These are phyloP conservation scores for Cenococcum geophilum DNA, from an alignment of 495 filamentous ascomycete genomes.

Conservation along the genomic window DNA sequence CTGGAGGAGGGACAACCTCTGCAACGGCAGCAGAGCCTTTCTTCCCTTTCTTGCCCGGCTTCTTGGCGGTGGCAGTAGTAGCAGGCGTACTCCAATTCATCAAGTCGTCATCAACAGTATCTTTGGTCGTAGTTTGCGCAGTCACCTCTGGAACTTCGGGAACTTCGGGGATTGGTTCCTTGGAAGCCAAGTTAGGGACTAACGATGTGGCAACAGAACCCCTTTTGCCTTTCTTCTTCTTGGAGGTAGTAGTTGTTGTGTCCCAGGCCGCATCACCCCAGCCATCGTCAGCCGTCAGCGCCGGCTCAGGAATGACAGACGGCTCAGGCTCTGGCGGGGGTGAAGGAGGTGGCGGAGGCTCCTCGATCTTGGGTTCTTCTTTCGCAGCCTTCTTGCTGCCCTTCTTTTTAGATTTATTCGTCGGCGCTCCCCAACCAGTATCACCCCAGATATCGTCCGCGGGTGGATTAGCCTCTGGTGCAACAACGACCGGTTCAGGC, in stretches of 20 bases:
- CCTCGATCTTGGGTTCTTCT: slow-evolving; percentile 23
- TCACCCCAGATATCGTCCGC: not conserved
- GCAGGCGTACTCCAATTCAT: slow-evolving; percentile 1
- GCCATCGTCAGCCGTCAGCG: slow-evolving; percentile 34
- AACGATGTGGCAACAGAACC: slow-evolving; percentile 24
- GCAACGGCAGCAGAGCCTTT: slow-evolving; percentile 3
- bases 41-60: not conserved
- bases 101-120: slow-evolving; percentile 15
- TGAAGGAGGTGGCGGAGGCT: slow-evolving; percentile 19
- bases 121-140: not conserved
- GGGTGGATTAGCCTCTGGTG: not conserved
- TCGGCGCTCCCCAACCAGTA: not conserved
- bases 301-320: slow-evolving; percentile 30
- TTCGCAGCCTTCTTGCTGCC: slow-evolving; percentile 22
- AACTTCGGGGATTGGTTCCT: slow-evolving; percentile 15
- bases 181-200: slow-evolving; percentile 12
- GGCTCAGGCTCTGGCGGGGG: slow-evolving; percentile 15
- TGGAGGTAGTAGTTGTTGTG: slow-evolving; percentile 11
- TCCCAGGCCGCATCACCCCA: not conserved
- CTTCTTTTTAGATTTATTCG: not conserved
- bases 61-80: slow-evolving; percentile 4
- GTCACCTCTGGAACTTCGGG: slow-evolving; percentile 11
- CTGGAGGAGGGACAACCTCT: slow-evolving; percentile 14
- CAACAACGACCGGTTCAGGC: not conserved
- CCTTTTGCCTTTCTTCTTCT: slow-evolving; percentile 32